Conservation (phyloP, 352 stramenopile species). For the Globisporangium canariense region DNA sequence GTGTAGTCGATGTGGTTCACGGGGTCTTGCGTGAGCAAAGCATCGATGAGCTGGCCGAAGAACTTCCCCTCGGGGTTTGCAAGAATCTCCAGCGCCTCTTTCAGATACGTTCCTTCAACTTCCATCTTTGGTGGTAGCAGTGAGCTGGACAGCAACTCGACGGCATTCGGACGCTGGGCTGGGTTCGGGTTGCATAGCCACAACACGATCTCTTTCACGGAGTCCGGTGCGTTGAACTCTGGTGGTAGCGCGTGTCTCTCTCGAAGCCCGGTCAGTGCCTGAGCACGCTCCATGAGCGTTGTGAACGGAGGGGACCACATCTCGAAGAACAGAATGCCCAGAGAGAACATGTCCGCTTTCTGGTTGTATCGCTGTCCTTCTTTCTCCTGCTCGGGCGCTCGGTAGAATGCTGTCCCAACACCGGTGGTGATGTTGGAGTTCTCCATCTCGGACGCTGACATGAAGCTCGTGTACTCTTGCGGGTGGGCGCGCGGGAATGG, state of each 20-base stretch:
- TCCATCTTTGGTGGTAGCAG: conserved; percentile 82
- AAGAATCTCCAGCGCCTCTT: conserved; percentile 81
- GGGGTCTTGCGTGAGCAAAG: conserved; percentile 67
- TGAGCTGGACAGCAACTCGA: conserved; percentile 62
- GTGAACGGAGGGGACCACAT: conserved; percentile 93
- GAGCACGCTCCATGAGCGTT: conserved; percentile 87
- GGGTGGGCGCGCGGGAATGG: conserved; percentile 7
- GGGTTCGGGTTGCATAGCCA: conserved; percentile 85
- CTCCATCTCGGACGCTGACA: conserved; percentile 38
- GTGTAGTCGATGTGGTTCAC: conserved; percentile 84
- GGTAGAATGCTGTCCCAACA: conserved; percentile 95
- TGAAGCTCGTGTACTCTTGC: conserved; percentile 41
- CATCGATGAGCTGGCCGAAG: conserved; percentile 83
- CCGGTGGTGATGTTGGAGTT: conserved; percentile 90
- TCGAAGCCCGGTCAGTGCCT: conserved; percentile 71
- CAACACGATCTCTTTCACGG: conserved; percentile 87
- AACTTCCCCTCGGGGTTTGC: conserved; percentile 88
- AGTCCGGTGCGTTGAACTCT: conserved; percentile 55
- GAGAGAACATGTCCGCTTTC: conserved; percentile 93
- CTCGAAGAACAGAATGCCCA: conserved; percentile 95
- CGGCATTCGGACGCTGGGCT: conserved; percentile 60
- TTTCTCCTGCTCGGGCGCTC: conserved; percentile 92
- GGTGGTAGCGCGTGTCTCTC: conserved; percentile 60
- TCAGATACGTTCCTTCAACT: conserved; percentile 78
- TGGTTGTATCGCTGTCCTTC: conserved; percentile 87